Percentiles rank a stretch among this genome's conserved stretches.
phyloP scores from a whole-genome alignment of 2,329 filamentous ascomycete species.

The Claviceps fusiformis region DNA sequence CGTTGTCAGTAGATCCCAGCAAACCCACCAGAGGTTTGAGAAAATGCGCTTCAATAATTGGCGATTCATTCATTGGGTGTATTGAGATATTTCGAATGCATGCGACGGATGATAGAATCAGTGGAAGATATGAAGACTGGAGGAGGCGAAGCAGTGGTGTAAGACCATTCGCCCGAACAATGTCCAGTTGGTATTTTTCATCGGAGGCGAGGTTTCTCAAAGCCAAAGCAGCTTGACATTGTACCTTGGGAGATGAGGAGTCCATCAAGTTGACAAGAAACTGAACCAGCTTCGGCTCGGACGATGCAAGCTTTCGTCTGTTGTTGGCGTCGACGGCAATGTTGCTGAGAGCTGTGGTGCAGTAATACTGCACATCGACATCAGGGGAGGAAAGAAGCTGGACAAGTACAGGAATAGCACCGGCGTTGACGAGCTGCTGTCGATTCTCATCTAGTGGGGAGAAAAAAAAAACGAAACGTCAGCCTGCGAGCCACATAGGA shows the following conservation, averaged over 20 bases:
- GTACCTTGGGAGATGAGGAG: conserved; percentile 91
- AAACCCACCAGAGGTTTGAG: conserved; percentile 86
- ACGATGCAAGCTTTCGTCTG: conserved; percentile 78
- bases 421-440: conserved; percentile 91
- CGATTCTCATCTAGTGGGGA: conserved; percentile 70
- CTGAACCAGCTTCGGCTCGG: conserved; percentile 81
- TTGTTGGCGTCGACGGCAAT: conserved; percentile 92
- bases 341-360: conserved; percentile 95
- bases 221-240: conserved; percentile 90
- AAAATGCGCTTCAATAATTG: conserved; percentile 96
- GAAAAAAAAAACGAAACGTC: background rate
- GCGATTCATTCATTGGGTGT: conserved; percentile 92
- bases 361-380: conserved; percentile 98
- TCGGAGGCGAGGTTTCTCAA: conserved; percentile 92
- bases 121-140: conserved; percentile 86
- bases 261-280: conserved; percentile 95
- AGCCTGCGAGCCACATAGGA: background rate
- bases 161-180: conserved; percentile 79
- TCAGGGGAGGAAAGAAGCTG: conserved; percentile 86
- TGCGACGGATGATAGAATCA: conserved; percentile 92
- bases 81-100: conserved; percentile 99
- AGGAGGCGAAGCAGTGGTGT: conserved; percentile 75
- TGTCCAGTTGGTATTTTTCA: conserved; percentile 97
- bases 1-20: conserved; percentile 88
- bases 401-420: conserved; percentile 94